A percentile compares a stretch with the other conserved stretches of the same genome.
These are phyloP conservation scores for Ogataea trehalophila DNA, from an alignment of 805 yeast species.

Conservation along the genomic window DNA sequence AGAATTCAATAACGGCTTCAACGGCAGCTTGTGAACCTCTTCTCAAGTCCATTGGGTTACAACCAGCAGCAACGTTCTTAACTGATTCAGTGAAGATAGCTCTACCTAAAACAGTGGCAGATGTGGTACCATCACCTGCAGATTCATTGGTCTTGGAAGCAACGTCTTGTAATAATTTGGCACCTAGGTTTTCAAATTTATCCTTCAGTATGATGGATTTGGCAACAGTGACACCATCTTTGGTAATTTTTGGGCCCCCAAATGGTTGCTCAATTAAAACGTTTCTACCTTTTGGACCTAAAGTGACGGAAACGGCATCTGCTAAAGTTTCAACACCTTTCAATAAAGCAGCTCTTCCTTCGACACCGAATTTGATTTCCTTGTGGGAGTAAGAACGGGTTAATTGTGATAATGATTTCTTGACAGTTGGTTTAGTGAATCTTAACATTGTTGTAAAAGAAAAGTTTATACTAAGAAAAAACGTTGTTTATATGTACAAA, in stretches of 20 bases:
- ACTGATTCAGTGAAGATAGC: slow-evolving; percentile 93
- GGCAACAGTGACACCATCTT: slow-evolving; percentile 98
- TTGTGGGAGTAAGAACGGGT: slow-evolving; percentile 66
- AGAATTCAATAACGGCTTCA: slow-evolving; percentile 80
- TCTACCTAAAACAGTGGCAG: slow-evolving; percentile 95
- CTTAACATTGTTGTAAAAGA: slow-evolving; percentile 37
- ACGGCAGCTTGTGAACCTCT: slow-evolving; percentile 97
- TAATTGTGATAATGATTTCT: slow-evolving; percentile 35
- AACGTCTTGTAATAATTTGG: slow-evolving; percentile 91
- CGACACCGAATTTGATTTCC: slow-evolving; percentile 94
- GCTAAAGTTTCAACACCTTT: slow-evolving; percentile 94
- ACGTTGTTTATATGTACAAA: no score
- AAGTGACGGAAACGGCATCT: slow-evolving; percentile 92
- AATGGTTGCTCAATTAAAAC: slow-evolving; percentile 95
- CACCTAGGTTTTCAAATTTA: slow-evolving; percentile 95
- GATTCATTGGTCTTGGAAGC: slow-evolving; percentile 95
- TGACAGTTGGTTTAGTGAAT: slow-evolving; percentile 40
- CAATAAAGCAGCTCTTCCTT: slow-evolving; percentile 90
- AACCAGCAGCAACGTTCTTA: slow-evolving; percentile 97
- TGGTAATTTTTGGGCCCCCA: slow-evolving; percentile 97
- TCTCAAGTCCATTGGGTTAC: slow-evolving; percentile 98
- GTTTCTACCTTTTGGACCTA: slow-evolving; percentile 98
- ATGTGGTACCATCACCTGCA: slow-evolving; percentile 98
- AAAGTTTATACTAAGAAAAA: no score
- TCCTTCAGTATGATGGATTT: slow-evolving; percentile 75